Evolutionary conservation across 2,329 filamentous ascomycete species (phyloP).

Genomic region (Epichloe gansuensis): DNA sequence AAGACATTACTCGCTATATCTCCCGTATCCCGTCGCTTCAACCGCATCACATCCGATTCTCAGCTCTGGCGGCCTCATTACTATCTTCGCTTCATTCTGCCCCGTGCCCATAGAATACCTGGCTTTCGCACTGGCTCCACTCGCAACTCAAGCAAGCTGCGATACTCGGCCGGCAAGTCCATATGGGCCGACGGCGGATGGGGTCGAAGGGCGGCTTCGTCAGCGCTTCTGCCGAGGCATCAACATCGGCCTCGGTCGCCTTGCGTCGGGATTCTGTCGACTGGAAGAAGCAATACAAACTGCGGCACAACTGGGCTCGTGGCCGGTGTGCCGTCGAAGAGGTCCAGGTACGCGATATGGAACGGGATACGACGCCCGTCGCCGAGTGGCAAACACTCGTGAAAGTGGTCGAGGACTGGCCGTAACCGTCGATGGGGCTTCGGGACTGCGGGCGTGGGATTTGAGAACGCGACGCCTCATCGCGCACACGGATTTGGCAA

Average conservation of each 20-base stretch:
- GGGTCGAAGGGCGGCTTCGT: conserved; percentile 26
- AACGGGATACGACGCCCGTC: conserved; percentile 16
- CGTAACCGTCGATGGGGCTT: conserved; percentile 58
- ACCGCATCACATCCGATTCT: conserved; percentile 61
- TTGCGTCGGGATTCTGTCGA: conserved; percentile 35
- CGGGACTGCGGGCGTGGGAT: conserved; percentile 70
- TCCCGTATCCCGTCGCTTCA: conserved; percentile 63
- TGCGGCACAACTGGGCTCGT: conserved; percentile 82
- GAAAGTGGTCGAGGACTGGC: conserved; percentile 67
- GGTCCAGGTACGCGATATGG: conserved; percentile 42
- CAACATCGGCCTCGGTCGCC: not conserved
- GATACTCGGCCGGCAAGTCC: conserved; percentile 31
- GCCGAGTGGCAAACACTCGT: conserved; percentile 50
- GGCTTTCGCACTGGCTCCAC: conserved; percentile 37
- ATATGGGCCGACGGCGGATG: conserved; percentile 31
- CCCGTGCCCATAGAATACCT: conserved; percentile 64
- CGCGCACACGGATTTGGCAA: conserved; percentile 31
- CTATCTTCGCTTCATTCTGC: conserved; percentile 75
- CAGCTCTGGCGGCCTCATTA: conserved; percentile 89
- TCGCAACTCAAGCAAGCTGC: conserved; percentile 22
- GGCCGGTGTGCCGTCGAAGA: conserved; percentile 74
- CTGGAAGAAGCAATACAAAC: conserved; percentile 82
- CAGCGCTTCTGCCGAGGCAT: not conserved
- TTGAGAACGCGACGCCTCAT: conserved; percentile 51
- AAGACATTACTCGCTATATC: conserved; percentile 50